A percentile compares a stretch with the other conserved stretches of the same genome.
These are phyloP conservation scores for Pascua sp. DNA, from an alignment of 1,284 basidiomycete genomes.

Conservation along the genomic window DNA sequence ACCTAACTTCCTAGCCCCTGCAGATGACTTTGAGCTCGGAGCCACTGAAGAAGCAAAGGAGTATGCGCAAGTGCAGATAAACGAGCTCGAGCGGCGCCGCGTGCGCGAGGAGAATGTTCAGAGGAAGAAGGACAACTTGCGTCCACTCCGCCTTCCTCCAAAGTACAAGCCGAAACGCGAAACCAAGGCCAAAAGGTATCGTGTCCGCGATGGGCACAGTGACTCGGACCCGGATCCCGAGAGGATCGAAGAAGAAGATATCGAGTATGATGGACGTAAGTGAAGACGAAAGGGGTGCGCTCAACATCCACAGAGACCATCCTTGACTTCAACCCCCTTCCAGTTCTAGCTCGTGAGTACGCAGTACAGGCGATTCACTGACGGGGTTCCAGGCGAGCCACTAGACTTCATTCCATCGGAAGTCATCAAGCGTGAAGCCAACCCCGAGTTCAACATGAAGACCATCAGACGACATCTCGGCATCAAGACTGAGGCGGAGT, in stretches of 20 bases:
- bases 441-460: no score
- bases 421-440: no score
- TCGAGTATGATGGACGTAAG: conserved; percentile 38
- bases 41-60: conserved; percentile 19
- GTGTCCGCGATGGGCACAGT: neutral
- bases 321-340: conserved; percentile 31
- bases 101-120: conserved; percentile 25
- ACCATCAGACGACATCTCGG: no score
- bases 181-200: neutral
- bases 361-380: no score
- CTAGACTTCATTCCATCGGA: no score
- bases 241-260: no score
- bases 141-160: conserved; percentile 16
- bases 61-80: conserved; percentile 20
- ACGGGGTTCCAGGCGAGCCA: no score
- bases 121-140: conserved; percentile 20
- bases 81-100: conserved; percentile 10
- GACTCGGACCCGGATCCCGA: neutral
- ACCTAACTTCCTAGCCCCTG: conserved; percentile 7
- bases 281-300: neutral
- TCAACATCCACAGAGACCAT: conserved; percentile 19
- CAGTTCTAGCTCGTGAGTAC: conserved; percentile 23
- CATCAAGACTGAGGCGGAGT: no score
- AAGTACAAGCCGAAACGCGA: conserved; percentile 1
- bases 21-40: conserved; percentile 37